A percentile compares a stretch with the other conserved stretches of the same genome.
phyloP scores from a whole-genome alignment of 2,329 filamentous ascomycete genomes.

The Lecanicillium sp. region DNA sequence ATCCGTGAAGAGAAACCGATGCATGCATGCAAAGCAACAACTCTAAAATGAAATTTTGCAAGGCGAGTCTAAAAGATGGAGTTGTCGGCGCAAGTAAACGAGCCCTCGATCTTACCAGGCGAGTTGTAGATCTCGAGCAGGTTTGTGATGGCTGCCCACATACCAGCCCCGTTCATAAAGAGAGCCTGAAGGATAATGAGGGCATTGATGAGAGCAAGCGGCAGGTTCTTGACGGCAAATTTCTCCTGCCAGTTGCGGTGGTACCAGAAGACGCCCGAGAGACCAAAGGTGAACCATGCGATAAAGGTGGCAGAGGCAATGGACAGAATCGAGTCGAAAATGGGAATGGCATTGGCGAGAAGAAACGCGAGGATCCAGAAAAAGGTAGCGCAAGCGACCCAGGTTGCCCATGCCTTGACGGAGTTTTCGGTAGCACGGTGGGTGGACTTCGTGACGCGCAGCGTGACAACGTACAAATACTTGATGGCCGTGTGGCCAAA shows the following conservation, averaged over 20 bases:
- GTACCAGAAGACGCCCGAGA: slow-evolving; percentile 27
- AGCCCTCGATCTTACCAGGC: slow-evolving; percentile 18
- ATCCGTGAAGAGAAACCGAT: no score
- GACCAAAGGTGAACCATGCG: slow-evolving; percentile 28
- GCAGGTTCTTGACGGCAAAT: slow-evolving; percentile 20
- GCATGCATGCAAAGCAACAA: neutral
- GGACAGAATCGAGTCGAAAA: slow-evolving; percentile 28
- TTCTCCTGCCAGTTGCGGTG: slow-evolving; percentile 25
- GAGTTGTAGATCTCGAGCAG: slow-evolving; percentile 21
- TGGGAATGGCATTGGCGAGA: slow-evolving; percentile 27
- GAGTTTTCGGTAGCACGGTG: slow-evolving; percentile 24
- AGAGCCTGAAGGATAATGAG: slow-evolving; percentile 22
- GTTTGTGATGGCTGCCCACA: slow-evolving; percentile 24
- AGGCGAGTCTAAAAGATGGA: slow-evolving; percentile 19
- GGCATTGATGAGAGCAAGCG: slow-evolving; percentile 18
- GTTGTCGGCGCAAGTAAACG: slow-evolving; percentile 26
- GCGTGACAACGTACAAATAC: slow-evolving; percentile 24
- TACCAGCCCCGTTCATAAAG: slow-evolving; percentile 26
- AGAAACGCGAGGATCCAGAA: slow-evolving; percentile 27
- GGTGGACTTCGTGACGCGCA: slow-evolving; percentile 23
- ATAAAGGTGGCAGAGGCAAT: slow-evolving; percentile 27
- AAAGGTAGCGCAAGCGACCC: slow-evolving; percentile 23
- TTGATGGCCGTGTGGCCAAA: slow-evolving; percentile 24
- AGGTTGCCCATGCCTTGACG: slow-evolving; percentile 24
- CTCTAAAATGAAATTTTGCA: neutral